Base-by-base conservation (phyloP, 2,329 filamentous ascomycete species). In the Fusarium pseudocircinatum region DNA sequence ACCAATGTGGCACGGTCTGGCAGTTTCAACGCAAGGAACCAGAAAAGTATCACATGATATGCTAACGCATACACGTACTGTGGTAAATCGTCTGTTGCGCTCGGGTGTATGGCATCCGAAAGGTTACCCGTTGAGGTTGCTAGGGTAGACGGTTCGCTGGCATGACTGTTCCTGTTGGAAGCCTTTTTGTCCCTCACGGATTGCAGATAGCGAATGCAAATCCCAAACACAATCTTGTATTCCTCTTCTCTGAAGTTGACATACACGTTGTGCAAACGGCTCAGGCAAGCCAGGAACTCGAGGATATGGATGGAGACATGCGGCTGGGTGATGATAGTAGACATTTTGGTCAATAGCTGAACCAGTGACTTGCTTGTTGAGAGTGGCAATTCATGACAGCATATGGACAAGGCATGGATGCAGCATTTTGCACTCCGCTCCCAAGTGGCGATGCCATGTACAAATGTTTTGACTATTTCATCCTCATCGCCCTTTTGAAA, bases 11-110 rank as follows among this genome's bases (percentile, higher is more conserved):
- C 90, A 57, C 96, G 91, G 79, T 98, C 95, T 42, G 92, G 90
- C 58, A 97, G 87, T 78, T 94, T 96, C 76, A 99, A 82, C 2
- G 95, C 93, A 75, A 99, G 87, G 80, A 98, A 99, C 96, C 96
- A 99, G 80, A 97, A 98, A 4, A 95, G 93, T 74, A 99, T 95
- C 76, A 97, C 94, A 80, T 98, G 95, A 80, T 97, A 97, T 14
- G 96, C 96, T 59, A 98, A 85, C 4, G 95, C 93, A 81, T 97
- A 96, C 32, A 99, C 94, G 80, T 99, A 99, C 81, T 96, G 93
- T 9, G 95, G 95, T 56, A 97, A 86, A 73, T 96, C 94, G 69
- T 96, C 93, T 13, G 91, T 81, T 7, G 79, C 78, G 53, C 74
- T 78, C 14, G 77, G 70, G 34, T 78, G 77, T 8, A 69, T 53